Base-by-base conservation (phyloP, 2,329 filamentous ascomycete genomes). In the Aureobasidium sp. region DNA sequence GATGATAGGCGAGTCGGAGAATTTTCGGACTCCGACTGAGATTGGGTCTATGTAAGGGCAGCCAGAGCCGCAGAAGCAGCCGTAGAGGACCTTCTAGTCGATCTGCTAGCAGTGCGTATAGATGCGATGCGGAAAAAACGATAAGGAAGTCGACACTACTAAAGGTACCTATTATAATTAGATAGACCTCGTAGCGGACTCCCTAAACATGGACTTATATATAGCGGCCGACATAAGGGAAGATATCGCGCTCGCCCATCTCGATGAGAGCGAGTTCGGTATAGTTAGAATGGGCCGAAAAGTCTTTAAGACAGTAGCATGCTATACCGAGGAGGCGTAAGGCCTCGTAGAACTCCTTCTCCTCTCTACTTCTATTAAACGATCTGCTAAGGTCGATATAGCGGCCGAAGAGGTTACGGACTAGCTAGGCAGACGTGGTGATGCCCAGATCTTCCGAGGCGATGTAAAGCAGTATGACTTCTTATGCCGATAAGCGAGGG, bases 381-480 rank as follows among this genome's bases (percentile, higher is more conserved):
- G 78, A 63, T 27, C 78, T 70, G 9, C 78, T 78, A 61, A 76
- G 79, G 65, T 80, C 77, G 48, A 81, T 80, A 27, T 74, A 74
- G 57, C 78, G 74, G 29, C 75, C 71, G 52, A 81, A 78, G 21
- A 75, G 77, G 66, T 70, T 71, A 62, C 71, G 71, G 63, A 74
- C 68, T 59, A 71, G 97, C 42, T 89, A 92, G 8, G 89, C 79
- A 65, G 91, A 96, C 25, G 94, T 99, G 1, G 92, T 90, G 89
- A 92, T 97, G 44, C 84, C 83, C 5, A 91, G 90, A 15, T 77
- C 79, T 73, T 97, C 93, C 69, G 97, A 97, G 63, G 93, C 86
- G 67, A 99, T 97, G 74, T 99, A 99, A 21, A 21, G 21, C 21
- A 21, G 21, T 21, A 21, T 21, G 21, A 21, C 21, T 21, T 21